phyloP scores from a whole-genome alignment of 441 rosid species.

The Adansonia madagascariensis region DNA sequence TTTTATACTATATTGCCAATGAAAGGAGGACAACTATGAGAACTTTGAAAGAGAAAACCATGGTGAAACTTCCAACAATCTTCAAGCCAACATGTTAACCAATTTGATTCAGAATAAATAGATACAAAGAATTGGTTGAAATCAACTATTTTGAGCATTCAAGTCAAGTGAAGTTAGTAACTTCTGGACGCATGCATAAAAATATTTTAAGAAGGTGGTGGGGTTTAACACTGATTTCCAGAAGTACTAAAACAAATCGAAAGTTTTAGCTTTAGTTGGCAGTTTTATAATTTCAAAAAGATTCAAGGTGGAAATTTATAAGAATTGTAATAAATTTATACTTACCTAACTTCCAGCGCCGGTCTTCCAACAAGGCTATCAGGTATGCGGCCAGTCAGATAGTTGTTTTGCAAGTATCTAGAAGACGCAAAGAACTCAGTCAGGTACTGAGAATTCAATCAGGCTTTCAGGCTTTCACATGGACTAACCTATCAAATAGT shows the following conservation, averaged over 20 bases:
- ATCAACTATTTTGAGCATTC: constrained; percentile 28
- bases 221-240: constrained; percentile 58
- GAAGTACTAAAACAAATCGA: constrained; percentile 45
- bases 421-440: constrained; percentile 33
- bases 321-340: not conserved
- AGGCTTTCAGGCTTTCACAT: constrained; percentile 14
- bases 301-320: not conserved
- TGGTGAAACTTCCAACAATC: constrained; percentile 25
- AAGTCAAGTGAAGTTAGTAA: constrained; percentile 25
- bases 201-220: constrained; percentile 50
- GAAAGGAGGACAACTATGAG: constrained; percentile 10
- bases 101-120: not conserved
- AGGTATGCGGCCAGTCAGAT: constrained; percentile 71
- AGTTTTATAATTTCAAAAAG: constrained; percentile 12
- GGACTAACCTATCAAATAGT: constrained; percentile 9
- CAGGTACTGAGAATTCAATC: constrained; percentile 29
- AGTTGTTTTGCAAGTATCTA: constrained; percentile 85
- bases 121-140: constrained; percentile 29
- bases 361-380: constrained; percentile 51
- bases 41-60: constrained; percentile 16
- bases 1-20: not conserved
- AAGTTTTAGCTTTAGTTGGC: constrained; percentile 28
- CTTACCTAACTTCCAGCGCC: constrained; percentile 64
- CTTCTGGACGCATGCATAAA: not conserved
- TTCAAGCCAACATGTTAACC: not conserved